Conservation (phyloP, 495 filamentous ascomycete genomes). For the Aspergillus panamensis region DNA sequence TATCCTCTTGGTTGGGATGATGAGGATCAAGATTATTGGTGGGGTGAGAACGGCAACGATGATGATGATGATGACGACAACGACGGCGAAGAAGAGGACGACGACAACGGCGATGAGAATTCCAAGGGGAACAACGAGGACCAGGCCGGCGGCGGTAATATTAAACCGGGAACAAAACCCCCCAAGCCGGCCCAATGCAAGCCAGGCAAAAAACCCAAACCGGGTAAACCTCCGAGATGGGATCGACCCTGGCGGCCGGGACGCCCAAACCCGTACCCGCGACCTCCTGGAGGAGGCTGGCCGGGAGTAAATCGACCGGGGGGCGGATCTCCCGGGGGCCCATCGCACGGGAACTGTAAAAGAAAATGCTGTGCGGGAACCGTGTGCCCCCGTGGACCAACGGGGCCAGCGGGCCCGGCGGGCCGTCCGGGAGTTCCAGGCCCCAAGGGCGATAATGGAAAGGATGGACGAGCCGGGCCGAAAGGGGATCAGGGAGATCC, state of each 20-base stretch:
- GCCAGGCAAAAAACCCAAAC: neutral
- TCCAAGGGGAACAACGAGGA: neutral
- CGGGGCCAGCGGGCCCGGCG: neutral
- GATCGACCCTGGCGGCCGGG: neutral
- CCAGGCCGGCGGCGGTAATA: neutral
- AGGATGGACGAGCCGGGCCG: neutral
- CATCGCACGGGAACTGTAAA: neutral
- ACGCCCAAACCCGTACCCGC: neutral
- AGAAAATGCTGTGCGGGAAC: neutral
- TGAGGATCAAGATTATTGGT: neutral
- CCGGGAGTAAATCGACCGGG: neutral
- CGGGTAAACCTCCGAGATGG: neutral
- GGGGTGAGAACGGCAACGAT: neutral
- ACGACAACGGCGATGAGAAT: neutral
- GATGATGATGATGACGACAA: neutral
- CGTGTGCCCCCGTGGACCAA: neutral
- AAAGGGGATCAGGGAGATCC: neutral
- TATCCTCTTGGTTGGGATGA: neutral
- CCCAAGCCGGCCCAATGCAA: neutral
- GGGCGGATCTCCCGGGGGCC: neutral
- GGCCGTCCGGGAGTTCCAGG: neutral
- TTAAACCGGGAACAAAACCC: neutral
- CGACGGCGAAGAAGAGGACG: neutral
- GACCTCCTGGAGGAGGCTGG: neutral
- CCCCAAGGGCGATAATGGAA: neutral